Percentiles rank a stretch among this genome's conserved stretches.
These are phyloP conservation scores for Agrostemma githago DNA, from an alignment of 148 eudicot species.

Conservation along the genomic window DNA sequence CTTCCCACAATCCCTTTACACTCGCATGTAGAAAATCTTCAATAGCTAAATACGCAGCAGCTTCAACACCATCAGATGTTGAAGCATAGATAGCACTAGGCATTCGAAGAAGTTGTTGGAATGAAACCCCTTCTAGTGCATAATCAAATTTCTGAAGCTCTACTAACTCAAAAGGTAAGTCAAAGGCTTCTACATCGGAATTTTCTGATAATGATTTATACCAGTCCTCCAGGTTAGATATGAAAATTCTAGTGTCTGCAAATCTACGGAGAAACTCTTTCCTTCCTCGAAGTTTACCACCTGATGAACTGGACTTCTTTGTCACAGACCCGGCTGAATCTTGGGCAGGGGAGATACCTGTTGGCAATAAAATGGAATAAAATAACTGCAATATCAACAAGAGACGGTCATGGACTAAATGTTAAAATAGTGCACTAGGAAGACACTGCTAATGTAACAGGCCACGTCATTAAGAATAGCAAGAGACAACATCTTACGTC, in stretches of 20 bases:
- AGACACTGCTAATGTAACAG: neutral
- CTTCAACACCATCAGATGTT: slow-evolving; percentile 66
- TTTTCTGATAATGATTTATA: slow-evolving; percentile 48
- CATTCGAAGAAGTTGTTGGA: slow-evolving; percentile 94
- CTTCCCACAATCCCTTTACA: slow-evolving; percentile 83
- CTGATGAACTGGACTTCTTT: slow-evolving; percentile 75
- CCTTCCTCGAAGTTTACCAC: slow-evolving; percentile 50
- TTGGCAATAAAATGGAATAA: slow-evolving; percentile 4
- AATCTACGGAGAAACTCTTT: slow-evolving; percentile 82
- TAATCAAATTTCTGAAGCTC: slow-evolving; percentile 93
- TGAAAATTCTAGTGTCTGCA: slow-evolving; percentile 55
- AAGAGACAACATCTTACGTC: neutral
- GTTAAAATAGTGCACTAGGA: neutral
- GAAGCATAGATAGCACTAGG: slow-evolving; percentile 83
- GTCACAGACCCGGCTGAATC: slow-evolving; percentile 76
- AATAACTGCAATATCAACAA: neutral
- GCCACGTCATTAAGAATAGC: neutral
- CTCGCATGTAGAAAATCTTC: slow-evolving; percentile 92
- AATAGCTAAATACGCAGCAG: slow-evolving; percentile 64
- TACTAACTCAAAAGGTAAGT: slow-evolving; percentile 79
- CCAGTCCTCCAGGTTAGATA: slow-evolving; percentile 61
- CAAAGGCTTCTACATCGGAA: slow-evolving; percentile 45
- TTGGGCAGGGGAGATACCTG: slow-evolving; percentile 77
- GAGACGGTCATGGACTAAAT: neutral
- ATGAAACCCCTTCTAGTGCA: slow-evolving; percentile 81